Evolutionary conservation across 2,329 filamentous ascomycete species (phyloP), one percentile per base, ranked within the genome.

Genomic region (Hypocrella siamensis): DNA sequence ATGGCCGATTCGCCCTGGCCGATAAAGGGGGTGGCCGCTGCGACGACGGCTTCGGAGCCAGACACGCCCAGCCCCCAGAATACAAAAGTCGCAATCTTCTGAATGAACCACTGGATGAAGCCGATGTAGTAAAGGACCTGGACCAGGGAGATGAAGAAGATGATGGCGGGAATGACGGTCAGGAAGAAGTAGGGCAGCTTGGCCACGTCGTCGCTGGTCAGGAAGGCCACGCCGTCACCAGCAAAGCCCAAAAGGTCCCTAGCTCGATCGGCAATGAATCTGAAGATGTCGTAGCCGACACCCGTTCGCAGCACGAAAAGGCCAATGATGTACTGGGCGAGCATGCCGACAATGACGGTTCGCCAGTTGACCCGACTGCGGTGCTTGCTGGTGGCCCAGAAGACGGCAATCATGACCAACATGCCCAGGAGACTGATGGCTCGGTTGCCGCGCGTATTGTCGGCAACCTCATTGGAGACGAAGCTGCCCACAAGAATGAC

Each of bases 71-170:
- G 77, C 28, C 65, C 69, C 79, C 83, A 93, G 70, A 88, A 92
- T 67, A 94, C 92, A 57, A 93, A 85, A 31, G 71, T 68, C 37
- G 86, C 84, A 45, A 90, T 82, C 56, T 93, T 93, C 43, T 66
- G 63, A 47, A 93, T 73, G 56, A 86, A 83, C 85, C 86, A 93
- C 57, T 93, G 85, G 32, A 93, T 60, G 40, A 85, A 64, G 3
- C 79, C 80, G 44, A 75, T 65, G 61, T 86, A 79, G 61, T 82
- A 92, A 27, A 92, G 57, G 11, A 93, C 70, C 56, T 92, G 81
- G 17, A 93, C 83, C n/a, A 93, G 65, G 2, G 85, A 75, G 36
- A 93, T 80, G 71, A 94, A 93, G 72, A 93, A 94, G 60, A 93
- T 83, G 56, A 94, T 92, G 45, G 86, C 76, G 0, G 86, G 84